Percentiles rank a stretch among this genome's conserved stretches.
These are phyloP conservation scores for Apiotrichum montevideense DNA, from an alignment of 1,284 basidiomycete species.

Conservation along the genomic window DNA sequence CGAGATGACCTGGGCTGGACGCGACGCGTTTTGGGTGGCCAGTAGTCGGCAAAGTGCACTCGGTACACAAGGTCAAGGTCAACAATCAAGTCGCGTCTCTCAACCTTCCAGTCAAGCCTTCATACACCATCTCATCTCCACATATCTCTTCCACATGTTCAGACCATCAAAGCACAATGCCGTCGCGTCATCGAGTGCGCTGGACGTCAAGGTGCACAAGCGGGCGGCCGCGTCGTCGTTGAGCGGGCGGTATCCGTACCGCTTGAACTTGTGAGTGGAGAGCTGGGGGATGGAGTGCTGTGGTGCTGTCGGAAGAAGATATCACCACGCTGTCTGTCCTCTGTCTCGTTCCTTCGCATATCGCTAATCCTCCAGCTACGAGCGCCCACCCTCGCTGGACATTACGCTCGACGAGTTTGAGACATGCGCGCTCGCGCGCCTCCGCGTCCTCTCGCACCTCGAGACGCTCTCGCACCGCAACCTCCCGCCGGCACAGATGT, in stretches of 20 bases:
- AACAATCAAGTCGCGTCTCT: not conserved
- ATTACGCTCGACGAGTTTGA: conserved; percentile 97
- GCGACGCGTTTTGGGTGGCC: not conserved
- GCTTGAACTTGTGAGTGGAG: conserved; percentile 70
- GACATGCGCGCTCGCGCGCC: conserved; percentile 77
- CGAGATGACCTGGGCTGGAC: not conserved
- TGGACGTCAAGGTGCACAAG: conserved; percentile 40
- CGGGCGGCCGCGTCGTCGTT: conserved; percentile 12
- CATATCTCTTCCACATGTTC: conserved; percentile 27
- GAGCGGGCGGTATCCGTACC: conserved; percentile 54
- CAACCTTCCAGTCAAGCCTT: not conserved
- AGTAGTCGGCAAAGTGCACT: no score
- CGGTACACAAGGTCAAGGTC: no score
- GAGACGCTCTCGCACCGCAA: conserved; percentile 60
- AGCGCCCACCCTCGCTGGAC: conserved; percentile 76
- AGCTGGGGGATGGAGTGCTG: no score
- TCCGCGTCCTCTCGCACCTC: conserved; percentile 84
- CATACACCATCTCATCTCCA: not conserved
- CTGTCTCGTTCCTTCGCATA: not conserved
- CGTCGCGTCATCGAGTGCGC: not conserved
- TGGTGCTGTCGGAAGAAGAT: no score
- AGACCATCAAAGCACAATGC: conserved; percentile 25
- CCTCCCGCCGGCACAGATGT: conserved; percentile 39
- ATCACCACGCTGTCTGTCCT: not conserved
- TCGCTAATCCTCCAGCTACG: conserved; percentile 57